Conservation (phyloP, 1,284 basidiomycete genomes). For the Heterobasidion annosum region DNA sequence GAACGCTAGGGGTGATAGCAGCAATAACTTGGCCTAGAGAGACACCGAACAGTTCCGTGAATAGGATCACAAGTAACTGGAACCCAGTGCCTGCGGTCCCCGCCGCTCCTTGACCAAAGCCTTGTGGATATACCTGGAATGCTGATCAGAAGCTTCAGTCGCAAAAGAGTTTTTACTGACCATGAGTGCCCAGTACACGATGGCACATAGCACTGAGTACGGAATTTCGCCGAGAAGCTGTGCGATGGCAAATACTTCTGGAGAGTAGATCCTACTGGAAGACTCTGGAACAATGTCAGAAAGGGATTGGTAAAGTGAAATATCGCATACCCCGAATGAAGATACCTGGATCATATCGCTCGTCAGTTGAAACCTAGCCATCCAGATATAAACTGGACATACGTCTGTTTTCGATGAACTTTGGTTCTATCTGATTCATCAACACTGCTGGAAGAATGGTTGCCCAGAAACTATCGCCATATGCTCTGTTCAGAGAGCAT, state of each 20-base stretch:
- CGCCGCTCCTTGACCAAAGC: conserved; percentile 56
- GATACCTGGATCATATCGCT: conserved; percentile 23
- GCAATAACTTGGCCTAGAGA: conserved; percentile 71
- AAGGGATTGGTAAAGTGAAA: background rate
- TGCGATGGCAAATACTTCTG: conserved; percentile 78
- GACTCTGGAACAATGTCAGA: conserved; percentile 32
- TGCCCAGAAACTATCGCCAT: conserved; percentile 51
- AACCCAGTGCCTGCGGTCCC: conserved; percentile 64
- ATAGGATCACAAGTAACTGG: conserved; percentile 62
- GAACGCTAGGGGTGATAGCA: conserved; percentile 66
- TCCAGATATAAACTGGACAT: conserved; percentile 12
- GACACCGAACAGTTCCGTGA: conserved; percentile 73
- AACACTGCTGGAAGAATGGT: conserved; percentile 68
- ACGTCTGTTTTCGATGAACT: conserved; percentile 79
- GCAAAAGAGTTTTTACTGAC: conserved; percentile 19
- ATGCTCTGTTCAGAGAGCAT: background rate
- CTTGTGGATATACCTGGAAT: conserved; percentile 53
- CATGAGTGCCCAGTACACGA: conserved; percentile 76
- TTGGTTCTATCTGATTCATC: conserved; percentile 76
- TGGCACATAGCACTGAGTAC: conserved; percentile 63
- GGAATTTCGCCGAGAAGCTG: conserved; percentile 83
- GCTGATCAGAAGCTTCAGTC: conserved; percentile 4
- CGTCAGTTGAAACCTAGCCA: background rate
- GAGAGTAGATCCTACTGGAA: conserved; percentile 70
- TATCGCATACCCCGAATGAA: conserved; percentile 50